Evolutionary conservation across 805 yeast genomes (phyloP).

Genomic region (Wickerhamomyces subpelliculosus): DNA sequence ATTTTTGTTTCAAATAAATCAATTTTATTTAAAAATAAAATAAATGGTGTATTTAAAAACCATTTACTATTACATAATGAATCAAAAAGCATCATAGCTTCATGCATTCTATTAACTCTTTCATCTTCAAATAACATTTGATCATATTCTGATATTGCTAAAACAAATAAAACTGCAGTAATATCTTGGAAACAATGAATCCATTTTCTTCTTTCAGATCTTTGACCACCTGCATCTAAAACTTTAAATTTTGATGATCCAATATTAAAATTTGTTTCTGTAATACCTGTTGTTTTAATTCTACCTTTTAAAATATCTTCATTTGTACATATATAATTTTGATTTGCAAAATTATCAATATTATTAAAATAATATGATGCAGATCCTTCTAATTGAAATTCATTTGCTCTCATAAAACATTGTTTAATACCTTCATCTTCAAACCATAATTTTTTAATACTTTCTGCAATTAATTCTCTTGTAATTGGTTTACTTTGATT

Average conservation of each 20-base stretch:
- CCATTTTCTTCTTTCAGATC: constrained; percentile 90
- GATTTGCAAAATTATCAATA: constrained; percentile 56
- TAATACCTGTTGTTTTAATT: constrained; percentile 92
- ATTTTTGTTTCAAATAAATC: constrained; percentile 77
- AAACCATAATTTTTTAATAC: constrained; percentile 65
- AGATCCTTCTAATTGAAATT: constrained; percentile 80
- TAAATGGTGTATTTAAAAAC: constrained; percentile 83
- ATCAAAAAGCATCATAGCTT: constrained; percentile 78
- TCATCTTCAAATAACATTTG: constrained; percentile 88
- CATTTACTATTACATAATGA: constrained; percentile 78
- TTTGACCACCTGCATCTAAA: constrained; percentile 94
- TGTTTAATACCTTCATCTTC: constrained; percentile 58
- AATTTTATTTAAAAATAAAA: constrained; percentile 81
- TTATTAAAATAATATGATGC: constrained; percentile 77
- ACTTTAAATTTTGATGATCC: constrained; percentile 64
- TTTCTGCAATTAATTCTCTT: constrained; percentile 58
- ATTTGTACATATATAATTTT: constrained; percentile 64
- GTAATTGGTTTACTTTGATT: constrained; percentile 12
- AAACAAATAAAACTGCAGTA: constrained; percentile 79
- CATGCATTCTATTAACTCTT: constrained; percentile 84
- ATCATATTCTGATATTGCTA: constrained; percentile 89
- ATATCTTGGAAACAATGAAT: constrained; percentile 90
- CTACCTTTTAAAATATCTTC: constrained; percentile 85
- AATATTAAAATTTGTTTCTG: constrained; percentile 74
- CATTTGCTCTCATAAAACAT: constrained; percentile 56